Percentiles rank a stretch among this genome's conserved stretches.
These are phyloP conservation scores for apple (Malus domestica) DNA, from an alignment of 306 rosid species.

Conservation along the genomic window DNA sequence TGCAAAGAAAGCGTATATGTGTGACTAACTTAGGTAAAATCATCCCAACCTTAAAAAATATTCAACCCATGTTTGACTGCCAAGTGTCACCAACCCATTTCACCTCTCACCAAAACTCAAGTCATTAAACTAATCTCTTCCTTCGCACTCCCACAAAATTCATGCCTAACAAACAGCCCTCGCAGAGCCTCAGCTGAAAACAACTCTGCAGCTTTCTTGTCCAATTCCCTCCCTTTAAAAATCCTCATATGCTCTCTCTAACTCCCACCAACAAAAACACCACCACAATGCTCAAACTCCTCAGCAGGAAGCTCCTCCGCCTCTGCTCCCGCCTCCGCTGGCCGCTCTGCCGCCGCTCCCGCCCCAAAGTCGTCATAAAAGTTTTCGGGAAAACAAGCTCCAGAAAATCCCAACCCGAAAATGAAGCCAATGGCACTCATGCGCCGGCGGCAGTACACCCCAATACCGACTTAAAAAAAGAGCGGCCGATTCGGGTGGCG, in stretches of 20 bases:
- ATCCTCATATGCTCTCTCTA: constrained; percentile 13
- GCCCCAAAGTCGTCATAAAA: constrained; percentile 39
- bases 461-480: constrained; percentile 19
- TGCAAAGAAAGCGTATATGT: too few relatives aligned
- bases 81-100: constrained; percentile 33
- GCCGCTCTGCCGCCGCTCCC: constrained; percentile 42
- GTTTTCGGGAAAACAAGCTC: constrained; percentile 29
- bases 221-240: background rate
- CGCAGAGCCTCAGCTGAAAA: constrained; percentile 8
- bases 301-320: constrained; percentile 52
- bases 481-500: constrained; percentile 50
- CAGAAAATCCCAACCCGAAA: constrained; percentile 8
- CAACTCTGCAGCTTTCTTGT: constrained; percentile 10
- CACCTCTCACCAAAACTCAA: background rate
- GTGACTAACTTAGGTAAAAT: too few relatives aligned
- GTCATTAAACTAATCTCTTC: background rate
- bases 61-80: constrained; percentile 20
- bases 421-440: constrained; percentile 20
- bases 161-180: constrained; percentile 14
- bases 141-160: background rate
- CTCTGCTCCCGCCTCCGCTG: constrained; percentile 55
- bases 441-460: constrained; percentile 42
- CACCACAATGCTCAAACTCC: constrained; percentile 45
- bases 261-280: background rate
- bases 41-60: too few relatives aligned